Base-by-base conservation (phyloP, 306 rosid genomes). In the Albizia julibrissin region DNA sequence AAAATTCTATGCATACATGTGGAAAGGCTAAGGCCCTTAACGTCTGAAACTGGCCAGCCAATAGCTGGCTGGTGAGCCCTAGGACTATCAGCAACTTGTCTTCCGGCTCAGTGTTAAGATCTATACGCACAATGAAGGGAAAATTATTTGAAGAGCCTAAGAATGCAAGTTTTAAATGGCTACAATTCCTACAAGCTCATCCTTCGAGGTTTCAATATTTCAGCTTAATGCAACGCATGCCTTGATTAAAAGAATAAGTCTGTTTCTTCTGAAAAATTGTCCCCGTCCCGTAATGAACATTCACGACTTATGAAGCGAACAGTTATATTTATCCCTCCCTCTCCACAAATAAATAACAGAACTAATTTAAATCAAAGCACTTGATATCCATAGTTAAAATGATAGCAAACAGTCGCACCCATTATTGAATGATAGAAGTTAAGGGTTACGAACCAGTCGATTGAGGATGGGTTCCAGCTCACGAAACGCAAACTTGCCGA, bases 381-480 rank as follows among this genome's bases (percentile, higher is more conserved):
- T 47, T 43, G 12, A 72, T 50, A 80, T 16, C 31, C 70, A 37
- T 26, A 37, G 76, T 8, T 79, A 33, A 52, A 73, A 54, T 10
- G 6, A 5, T 8, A 74, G 46, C 75, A 50, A 82, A 29, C 49
- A 15, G 43, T 27, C 52, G 47, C 29, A 47, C 21, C 15, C 31
- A 10, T 37, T 29, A 39, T n/a, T 39, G 29, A 47, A 27, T 54
- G 50, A 26, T 18, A 70, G 50, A 26, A 66, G 21, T 52, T 31
- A 69, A 62, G 46, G 65, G 37, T 42, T 43, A 88, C 95, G 9
- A 81, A 95, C 98, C 95, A 88, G 37, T 79, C 80, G 82, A 84
- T 95, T 95, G 68, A 93, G 90, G 3, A 54, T 87, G 11, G 91
- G 75, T 77, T 95, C 92, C 70, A 88, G 12, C 22, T 84, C 84